Evolutionary conservation across 1,284 basidiomycete species (phyloP).

Genomic region (Apiotrichum sp.): DNA sequence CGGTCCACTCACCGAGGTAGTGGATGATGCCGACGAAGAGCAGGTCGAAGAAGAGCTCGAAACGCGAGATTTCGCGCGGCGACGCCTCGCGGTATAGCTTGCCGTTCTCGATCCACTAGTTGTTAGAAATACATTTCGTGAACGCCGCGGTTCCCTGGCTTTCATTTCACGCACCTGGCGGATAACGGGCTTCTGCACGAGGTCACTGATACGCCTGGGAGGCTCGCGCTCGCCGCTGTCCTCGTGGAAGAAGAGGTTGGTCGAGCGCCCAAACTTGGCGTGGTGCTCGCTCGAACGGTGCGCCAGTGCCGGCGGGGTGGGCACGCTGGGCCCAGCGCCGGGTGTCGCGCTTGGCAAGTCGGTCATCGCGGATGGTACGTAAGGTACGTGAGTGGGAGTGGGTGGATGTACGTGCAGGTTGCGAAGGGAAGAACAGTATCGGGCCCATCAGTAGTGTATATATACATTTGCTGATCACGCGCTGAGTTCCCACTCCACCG

Average conservation of each 20-base stretch:
- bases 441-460: no score
- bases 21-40: slow-evolving; percentile 46
- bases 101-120: slow-evolving; percentile 7
- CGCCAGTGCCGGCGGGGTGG: no score
- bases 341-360: no score
- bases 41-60: slow-evolving; percentile 47
- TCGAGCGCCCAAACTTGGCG: not conserved
- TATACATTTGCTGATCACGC: no score
- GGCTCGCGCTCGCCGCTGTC: slow-evolving; percentile 5
- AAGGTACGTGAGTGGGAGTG: no score
- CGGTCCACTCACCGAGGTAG: slow-evolving; percentile 27
- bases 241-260: slow-evolving; percentile 7
- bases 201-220: slow-evolving; percentile 15
- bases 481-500: no score
- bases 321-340: no score
- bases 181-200: slow-evolving; percentile 23
- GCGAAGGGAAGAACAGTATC: no score
- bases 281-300: not conserved
- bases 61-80: slow-evolving; percentile 20
- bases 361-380: no score
- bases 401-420: no score
- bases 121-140: no score
- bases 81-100: slow-evolving; percentile 22
- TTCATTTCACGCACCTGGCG: slow-evolving; percentile 21
- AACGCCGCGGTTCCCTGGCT: no score